phyloP scores from a whole-genome alignment of 179 eudicot species.

The Silene noctiflora region DNA sequence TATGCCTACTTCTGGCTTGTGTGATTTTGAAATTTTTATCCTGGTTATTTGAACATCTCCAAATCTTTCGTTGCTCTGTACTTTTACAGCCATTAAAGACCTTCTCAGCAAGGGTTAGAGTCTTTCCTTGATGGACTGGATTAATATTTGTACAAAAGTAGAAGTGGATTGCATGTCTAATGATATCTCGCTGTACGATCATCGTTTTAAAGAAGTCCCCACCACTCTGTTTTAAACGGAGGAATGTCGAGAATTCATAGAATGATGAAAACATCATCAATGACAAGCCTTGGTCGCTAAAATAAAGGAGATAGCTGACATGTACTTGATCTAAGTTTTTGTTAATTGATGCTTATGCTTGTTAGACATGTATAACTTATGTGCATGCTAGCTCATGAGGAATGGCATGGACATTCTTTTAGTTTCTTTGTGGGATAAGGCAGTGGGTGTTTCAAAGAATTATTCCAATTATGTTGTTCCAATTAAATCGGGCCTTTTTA shows the following conservation, averaged over 20 bases:
- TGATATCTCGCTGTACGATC: neutral
- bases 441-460: neutral
- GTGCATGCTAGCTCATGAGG: neutral
- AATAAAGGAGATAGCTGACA: neutral
- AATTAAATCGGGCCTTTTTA: neutral
- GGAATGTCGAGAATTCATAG: neutral
- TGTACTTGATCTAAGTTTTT: neutral
- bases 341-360: neutral
- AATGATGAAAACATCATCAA: neutral
- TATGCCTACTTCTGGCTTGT: neutral
- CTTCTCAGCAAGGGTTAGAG: slow-evolving; percentile 6
- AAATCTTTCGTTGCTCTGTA: neutral
- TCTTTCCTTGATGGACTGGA: neutral
- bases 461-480: neutral
- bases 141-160: neutral
- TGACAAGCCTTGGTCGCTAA: neutral
- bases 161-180: neutral
- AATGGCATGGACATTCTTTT: neutral
- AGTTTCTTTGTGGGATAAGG: neutral
- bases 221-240: neutral
- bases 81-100: neutral
- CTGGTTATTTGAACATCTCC: slow-evolving; percentile 2
- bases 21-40: neutral
- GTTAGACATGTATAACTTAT: neutral
- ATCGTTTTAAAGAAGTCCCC: neutral